A percentile compares a stretch with the other conserved stretches of the same genome.
phyloP scores from a whole-genome alignment of 306 rosid genomes.

The Cucumis cinereus region DNA sequence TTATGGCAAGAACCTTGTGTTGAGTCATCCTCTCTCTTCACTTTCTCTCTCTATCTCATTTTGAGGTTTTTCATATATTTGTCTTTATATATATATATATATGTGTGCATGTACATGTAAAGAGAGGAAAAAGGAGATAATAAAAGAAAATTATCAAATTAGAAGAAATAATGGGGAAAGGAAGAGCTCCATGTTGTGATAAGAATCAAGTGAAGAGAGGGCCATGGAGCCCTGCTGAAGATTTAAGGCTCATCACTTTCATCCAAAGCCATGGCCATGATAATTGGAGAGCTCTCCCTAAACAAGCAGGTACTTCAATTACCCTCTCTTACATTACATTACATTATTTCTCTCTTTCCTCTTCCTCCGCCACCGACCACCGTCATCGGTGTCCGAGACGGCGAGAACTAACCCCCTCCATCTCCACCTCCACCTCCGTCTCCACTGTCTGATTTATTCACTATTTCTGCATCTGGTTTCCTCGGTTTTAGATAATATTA shows the following conservation, averaged over 20 bases:
- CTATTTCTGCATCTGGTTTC: background rate
- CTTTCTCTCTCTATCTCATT: background rate
- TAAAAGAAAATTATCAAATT: background rate
- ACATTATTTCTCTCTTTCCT: background rate
- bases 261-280: conserved; percentile 83
- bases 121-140: background rate
- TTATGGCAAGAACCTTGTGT: conserved; percentile 48
- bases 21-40: conserved; percentile 1
- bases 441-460: background rate
- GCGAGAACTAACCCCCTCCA: background rate
- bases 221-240: conserved; percentile 93
- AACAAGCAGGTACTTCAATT: conserved; percentile 54
- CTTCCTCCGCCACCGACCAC: background rate
- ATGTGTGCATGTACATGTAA: background rate
- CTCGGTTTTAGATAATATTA: background rate
- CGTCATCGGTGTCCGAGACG: background rate
- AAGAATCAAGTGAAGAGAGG: conserved; percentile 85
- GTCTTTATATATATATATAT: background rate
- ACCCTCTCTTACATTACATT: background rate
- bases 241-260: conserved; percentile 67
- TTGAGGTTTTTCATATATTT: background rate
- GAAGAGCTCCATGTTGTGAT: conserved; percentile 94
- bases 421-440: no score
- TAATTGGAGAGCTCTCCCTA: conserved; percentile 96
- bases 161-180: conserved; percentile 47